These are phyloP conservation scores for Suhomyces yuchorum DNA, from an alignment of 1,139 yeast genomes.

Conservation along the genomic window DNA sequence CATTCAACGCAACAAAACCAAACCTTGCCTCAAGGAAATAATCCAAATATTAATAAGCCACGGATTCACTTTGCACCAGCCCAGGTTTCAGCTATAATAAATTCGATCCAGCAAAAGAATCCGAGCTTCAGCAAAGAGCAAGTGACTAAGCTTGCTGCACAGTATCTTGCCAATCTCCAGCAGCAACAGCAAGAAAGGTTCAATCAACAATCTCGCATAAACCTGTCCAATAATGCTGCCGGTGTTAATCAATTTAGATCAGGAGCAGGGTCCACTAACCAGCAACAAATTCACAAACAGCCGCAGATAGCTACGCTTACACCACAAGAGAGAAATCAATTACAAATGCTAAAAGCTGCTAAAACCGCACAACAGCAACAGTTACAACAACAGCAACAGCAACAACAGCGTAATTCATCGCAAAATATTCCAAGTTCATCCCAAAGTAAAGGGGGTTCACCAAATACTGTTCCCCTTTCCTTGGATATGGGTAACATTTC, in stretches of 20 bases:
- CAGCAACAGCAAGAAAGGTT: constrained; percentile 47
- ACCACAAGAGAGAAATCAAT: constrained; percentile 41
- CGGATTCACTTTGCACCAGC: constrained; percentile 56
- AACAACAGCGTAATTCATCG: constrained; percentile 6
- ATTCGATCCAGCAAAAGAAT: constrained; percentile 67
- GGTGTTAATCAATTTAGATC: constrained; percentile 1
- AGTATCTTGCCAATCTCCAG: constrained; percentile 62
- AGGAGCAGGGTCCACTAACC: constrained; percentile 6
- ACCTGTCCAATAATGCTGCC: neutral
- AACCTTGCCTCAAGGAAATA: neutral
- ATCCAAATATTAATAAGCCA: constrained; percentile 25
- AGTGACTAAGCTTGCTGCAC: constrained; percentile 71
- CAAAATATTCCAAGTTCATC: constrained; percentile 5
- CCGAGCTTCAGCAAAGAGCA: constrained; percentile 71
- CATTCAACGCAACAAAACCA: neutral
- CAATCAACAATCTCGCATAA: constrained; percentile 27
- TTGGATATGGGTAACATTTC: constrained; percentile 25
- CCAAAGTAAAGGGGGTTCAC: constrained; percentile 12
- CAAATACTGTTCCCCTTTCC: constrained; percentile 16
- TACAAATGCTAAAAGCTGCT: constrained; percentile 41
- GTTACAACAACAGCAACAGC: constrained; percentile 27
- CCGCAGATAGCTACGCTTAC: constrained; percentile 36
- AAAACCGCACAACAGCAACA: constrained; percentile 35
- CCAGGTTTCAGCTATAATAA: constrained; percentile 70
- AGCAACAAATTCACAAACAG: constrained; percentile 20